Conservation (phyloP, 2,329 filamentous ascomycete genomes). For the Phyllosticta citribraziliensis region DNA sequence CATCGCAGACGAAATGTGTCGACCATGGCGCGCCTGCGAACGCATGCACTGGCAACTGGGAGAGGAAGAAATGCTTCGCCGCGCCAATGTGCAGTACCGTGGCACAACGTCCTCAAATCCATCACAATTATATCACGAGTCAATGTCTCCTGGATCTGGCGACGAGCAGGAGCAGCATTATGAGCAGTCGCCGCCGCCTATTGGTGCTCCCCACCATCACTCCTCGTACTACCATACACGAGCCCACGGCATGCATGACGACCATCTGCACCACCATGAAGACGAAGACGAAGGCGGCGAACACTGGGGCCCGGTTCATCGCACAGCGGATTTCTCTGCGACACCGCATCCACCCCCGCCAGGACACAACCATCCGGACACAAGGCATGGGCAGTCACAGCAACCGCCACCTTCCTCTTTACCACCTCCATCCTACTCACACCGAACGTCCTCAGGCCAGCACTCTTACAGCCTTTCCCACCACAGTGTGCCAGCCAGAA, state of each 20-base stretch:
- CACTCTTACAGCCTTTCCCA: not conserved
- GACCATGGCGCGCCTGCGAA: conserved; percentile 91
- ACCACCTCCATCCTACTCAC: not conserved
- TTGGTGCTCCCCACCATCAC: not conserved
- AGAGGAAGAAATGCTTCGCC: conserved; percentile 84
- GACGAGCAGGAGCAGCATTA: conserved; percentile 2
- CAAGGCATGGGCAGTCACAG: not conserved
- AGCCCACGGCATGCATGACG: not conserved
- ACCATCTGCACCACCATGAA: not conserved
- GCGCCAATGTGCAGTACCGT: conserved; percentile 80
- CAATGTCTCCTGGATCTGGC: not conserved
- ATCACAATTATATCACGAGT: not conserved
- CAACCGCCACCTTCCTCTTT: not conserved
- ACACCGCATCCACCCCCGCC: not conserved
- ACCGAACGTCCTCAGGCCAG: not conserved
- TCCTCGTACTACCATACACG: not conserved
- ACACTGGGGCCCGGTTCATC: not conserved
- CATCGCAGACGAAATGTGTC: conserved; percentile 86
- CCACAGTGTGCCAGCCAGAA: not conserved
- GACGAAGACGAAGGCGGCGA: not conserved
- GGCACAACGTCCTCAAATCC: conserved; percentile 29
- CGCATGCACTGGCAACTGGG: conserved; percentile 98
- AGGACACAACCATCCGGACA: not conserved
- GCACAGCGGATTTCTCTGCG: not conserved
- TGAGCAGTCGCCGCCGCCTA: not conserved